A percentile compares a stretch with the other conserved stretches of the same genome.
Evolutionary conservation across 2,329 filamentous ascomycete genomes (phyloP).

Genomic region (Phialophora verrucosa): DNA sequence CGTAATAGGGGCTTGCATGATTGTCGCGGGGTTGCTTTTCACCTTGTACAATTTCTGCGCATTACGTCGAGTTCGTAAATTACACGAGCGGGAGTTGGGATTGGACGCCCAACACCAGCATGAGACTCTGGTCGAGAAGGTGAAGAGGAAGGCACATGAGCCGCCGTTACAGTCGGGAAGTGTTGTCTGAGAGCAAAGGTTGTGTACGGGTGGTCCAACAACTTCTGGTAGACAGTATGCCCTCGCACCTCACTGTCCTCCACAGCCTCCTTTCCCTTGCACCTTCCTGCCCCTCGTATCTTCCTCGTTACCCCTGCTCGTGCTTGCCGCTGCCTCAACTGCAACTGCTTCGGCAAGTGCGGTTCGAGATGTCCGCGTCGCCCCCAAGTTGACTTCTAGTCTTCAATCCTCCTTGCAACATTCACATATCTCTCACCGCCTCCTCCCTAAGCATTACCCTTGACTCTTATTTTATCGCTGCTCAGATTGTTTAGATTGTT

Average conservation of each 20-base stretch:
- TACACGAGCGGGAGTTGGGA: constrained; percentile 43
- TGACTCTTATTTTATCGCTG: constrained; percentile 7
- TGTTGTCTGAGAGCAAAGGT: constrained; percentile 21
- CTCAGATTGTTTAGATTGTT: neutral
- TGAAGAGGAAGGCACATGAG: constrained; percentile 33
- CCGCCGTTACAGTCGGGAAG: constrained; percentile 27
- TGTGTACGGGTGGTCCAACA: neutral
- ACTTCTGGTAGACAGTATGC: too few species aligned
- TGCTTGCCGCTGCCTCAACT: neutral
- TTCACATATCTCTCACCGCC: neutral
- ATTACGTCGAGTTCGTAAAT: constrained; percentile 43
- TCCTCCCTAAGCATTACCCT: neutral
- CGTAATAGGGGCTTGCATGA: constrained; percentile 37
- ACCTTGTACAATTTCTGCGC: constrained; percentile 48
- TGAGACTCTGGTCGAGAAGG: constrained; percentile 35
- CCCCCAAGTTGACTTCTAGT: neutral
- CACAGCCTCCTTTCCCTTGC: too few species aligned
- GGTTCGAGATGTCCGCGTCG: neutral
- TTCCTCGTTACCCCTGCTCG: neutral
- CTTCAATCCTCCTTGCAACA: neutral
- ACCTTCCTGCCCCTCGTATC: neutral
- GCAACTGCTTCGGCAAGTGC: neutral
- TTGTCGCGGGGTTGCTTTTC: constrained; percentile 40
- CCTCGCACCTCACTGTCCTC: neutral
- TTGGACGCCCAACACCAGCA: constrained; percentile 29